These are phyloP conservation scores for Spinacia oleracea DNA, from an alignment of 179 eudicot species.

Conservation along the genomic window DNA sequence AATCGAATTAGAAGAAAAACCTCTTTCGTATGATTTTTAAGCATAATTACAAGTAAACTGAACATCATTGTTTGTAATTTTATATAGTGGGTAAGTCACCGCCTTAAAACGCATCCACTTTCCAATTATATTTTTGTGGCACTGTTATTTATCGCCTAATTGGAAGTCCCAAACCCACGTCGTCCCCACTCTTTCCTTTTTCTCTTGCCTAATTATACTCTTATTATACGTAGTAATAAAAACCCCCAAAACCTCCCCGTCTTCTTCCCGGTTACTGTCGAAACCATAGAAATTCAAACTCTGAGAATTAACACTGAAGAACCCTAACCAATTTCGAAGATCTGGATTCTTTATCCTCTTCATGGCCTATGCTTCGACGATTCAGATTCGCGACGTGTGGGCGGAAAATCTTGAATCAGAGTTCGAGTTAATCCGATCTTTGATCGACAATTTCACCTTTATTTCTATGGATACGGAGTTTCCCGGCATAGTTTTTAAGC, in stretches of 20 bases:
- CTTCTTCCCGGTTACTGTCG: background rate
- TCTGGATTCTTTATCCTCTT: slow-evolving; percentile 1
- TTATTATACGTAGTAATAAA: no score
- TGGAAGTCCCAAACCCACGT: no score
- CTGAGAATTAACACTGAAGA: background rate
- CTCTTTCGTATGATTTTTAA: no score
- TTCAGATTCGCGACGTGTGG: slow-evolving; percentile 66
- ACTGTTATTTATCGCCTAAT: no score
- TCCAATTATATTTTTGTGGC: no score
- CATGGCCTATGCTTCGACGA: slow-evolving; percentile 16
- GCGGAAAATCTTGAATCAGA: slow-evolving; percentile 50
- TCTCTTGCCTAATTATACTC: background rate
- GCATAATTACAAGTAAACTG: no score
- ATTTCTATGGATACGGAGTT: slow-evolving; percentile 79
- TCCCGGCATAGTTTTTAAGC: slow-evolving; percentile 52
- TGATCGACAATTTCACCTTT: slow-evolving; percentile 41
- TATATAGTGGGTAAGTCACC: no score
- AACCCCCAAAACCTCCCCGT: background rate
- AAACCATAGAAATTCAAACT: slow-evolving; percentile 15
- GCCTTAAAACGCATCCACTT: no score
- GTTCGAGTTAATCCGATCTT: slow-evolving; percentile 42
- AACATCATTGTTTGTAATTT: no score
- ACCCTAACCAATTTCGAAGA: slow-evolving; percentile 1
- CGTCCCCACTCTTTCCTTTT: background rate
- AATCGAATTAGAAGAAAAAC: no score